Percentiles rank a stretch among this genome's conserved stretches.
Evolutionary conservation across 1,284 basidiomycete genomes (phyloP).

Genomic region (Bondarzewia mesenterica): DNA sequence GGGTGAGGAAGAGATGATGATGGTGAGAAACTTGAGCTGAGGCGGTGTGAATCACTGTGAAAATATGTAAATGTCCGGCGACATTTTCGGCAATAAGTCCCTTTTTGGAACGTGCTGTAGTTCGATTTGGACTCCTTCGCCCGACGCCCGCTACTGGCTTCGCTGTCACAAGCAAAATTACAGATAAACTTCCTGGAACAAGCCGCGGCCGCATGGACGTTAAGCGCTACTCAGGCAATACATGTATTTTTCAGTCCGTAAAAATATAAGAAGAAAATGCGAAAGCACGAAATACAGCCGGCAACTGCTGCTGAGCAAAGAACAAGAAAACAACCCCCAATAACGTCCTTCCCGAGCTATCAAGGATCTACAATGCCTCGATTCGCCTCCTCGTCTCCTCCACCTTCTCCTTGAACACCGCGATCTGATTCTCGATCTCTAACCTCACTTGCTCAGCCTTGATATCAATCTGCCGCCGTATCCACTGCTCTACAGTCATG

Average conservation of each 20-base stretch:
- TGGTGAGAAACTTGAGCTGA: no score
- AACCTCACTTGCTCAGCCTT: constrained; percentile 53
- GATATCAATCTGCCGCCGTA: constrained; percentile 57
- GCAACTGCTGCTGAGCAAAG: neutral
- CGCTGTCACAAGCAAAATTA: neutral
- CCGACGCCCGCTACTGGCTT: neutral
- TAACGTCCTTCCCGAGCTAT: neutral
- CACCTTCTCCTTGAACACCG: constrained; percentile 48
- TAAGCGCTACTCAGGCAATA: no score
- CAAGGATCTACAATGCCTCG: constrained; percentile 25
- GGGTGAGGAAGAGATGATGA: neutral
- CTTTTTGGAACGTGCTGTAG: neutral
- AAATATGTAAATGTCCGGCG: no score
- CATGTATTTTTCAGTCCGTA: no score
- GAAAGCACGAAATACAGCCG: neutral
- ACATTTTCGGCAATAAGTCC: no score
- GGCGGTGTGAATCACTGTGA: no score
- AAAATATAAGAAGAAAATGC: no score
- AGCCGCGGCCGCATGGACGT: no score
- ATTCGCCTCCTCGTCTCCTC: constrained; percentile 46
- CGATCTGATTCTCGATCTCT: constrained; percentile 55
- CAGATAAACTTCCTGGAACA: no score
- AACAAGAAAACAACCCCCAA: neutral
- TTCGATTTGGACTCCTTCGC: neutral
- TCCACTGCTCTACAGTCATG: constrained; percentile 75